Evolutionary conservation across 345 rosid genomes (phyloP).

Genomic region (Tarenaya hassleriana): DNA sequence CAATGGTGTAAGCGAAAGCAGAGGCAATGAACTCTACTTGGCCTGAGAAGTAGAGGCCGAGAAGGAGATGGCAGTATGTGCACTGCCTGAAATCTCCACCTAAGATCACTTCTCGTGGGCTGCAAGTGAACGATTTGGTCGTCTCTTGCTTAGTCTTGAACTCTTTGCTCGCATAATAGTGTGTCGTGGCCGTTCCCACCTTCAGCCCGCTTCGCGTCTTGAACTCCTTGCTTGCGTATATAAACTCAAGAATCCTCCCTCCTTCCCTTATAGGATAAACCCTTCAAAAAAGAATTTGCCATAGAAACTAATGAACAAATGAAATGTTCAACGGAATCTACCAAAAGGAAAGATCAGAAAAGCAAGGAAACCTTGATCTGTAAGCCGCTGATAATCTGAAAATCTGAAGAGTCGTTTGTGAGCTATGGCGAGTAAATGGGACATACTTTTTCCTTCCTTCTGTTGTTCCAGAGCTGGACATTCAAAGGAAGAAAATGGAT

Average conservation of each 20-base stretch:
- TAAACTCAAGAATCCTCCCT: constrained; percentile 82
- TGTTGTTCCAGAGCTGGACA: constrained; percentile 82
- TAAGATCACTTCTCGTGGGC: constrained; percentile 72
- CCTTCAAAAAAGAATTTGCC: constrained; percentile 29
- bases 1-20: constrained; percentile 74
- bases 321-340: not conserved
- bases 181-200: constrained; percentile 88
- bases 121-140: constrained; percentile 71
- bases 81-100: constrained; percentile 75
- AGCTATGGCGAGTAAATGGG: constrained; percentile 73
- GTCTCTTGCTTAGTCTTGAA: constrained; percentile 69
- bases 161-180: constrained; percentile 81
- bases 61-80: constrained; percentile 86
- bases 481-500: not conserved
- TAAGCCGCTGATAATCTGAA: constrained; percentile 81
- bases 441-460: constrained; percentile 82
- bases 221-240: constrained; percentile 72
- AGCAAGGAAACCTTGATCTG: constrained; percentile 58
- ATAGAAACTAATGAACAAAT: not conserved
- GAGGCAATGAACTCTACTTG: constrained; percentile 75
- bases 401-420: constrained; percentile 71
- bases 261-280: constrained; percentile 70
- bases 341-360: not conserved
- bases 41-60: constrained; percentile 57
- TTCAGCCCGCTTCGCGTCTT: constrained; percentile 68